Evolutionary conservation across 768 basidiomycete genomes (phyloP).

Genomic region (Royoungia palumana): DNA sequence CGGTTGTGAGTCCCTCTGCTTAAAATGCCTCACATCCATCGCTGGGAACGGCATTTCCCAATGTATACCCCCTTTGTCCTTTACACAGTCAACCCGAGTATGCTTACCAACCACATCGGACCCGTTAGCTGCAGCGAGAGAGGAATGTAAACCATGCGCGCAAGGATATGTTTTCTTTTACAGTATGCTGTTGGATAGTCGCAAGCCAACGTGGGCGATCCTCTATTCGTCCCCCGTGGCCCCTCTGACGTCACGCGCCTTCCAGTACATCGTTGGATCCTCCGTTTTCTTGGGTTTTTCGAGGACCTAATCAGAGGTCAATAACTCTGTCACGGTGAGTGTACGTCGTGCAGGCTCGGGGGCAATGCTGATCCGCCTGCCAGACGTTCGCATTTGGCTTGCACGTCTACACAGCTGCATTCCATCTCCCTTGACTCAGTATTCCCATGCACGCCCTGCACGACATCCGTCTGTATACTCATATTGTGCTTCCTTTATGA

Average conservation of each 20-base stretch:
- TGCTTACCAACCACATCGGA: conserved; percentile 22
- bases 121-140: conserved; percentile 21
- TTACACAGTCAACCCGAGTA: conserved; percentile 7
- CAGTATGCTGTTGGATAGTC: conserved; percentile 21
- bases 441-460: conserved; percentile 22
- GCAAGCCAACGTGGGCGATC: conserved; percentile 24
- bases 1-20: conserved; percentile 27
- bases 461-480: conserved; percentile 17
- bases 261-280: conserved; percentile 25
- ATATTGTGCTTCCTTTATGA: conserved; percentile 7
- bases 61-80: conserved; percentile 1
- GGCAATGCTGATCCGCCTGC: conserved; percentile 3
- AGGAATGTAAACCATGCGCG: conserved; percentile 4
- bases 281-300: conserved; percentile 22
- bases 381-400: conserved; percentile 4
- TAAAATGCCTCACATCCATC: conserved; percentile 10
- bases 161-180: conserved; percentile 8
- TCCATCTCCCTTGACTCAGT: conserved; percentile 16
- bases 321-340: neutral
- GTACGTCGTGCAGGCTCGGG: conserved; percentile 4
- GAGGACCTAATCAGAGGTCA: conserved; percentile 21
- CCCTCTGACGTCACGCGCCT: neutral
- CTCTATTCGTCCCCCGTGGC: neutral
- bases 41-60: conserved; percentile 9
- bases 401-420: conserved; percentile 14